phyloP scores from a whole-genome alignment of 73 alveolate genomes.

The Diophrys sp. region DNA sequence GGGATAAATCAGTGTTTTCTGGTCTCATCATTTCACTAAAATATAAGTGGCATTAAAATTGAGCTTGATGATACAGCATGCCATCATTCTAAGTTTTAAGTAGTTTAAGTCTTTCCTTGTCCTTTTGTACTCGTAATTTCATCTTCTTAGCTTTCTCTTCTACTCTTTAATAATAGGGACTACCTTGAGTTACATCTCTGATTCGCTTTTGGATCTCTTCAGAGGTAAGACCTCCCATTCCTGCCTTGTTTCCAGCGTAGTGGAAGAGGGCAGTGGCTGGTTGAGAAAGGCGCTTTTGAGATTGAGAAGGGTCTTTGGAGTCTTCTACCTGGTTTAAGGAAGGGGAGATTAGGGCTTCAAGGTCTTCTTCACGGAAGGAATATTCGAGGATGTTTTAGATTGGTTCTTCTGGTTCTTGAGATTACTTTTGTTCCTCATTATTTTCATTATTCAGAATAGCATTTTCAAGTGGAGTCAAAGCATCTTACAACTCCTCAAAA shows the following conservation, averaged over 20 bases:
- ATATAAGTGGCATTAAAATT: constrained; percentile 23
- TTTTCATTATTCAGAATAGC: no score
- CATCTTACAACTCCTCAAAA: no score
- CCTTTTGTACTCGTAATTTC: constrained; percentile 27
- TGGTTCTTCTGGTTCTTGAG: no score
- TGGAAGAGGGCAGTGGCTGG: constrained; percentile 42
- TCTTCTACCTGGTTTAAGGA: neutral
- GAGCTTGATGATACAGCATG: neutral
- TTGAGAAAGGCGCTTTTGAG: no score
- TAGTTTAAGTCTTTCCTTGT: neutral
- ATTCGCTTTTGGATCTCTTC: constrained; percentile 60
- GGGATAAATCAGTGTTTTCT: constrained; percentile 35
- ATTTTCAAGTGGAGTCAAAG: no score
- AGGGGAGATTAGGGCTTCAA: neutral
- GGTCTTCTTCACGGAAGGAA: neutral
- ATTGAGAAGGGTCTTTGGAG: no score
- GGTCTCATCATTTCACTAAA: no score
- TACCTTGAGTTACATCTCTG: constrained; percentile 67
- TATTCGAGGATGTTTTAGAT: no score
- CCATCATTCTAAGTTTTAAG: constrained; percentile 11
- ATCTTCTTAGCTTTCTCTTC: constrained; percentile 49
- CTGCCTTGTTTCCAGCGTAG: constrained; percentile 74
- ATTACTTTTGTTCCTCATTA: no score
- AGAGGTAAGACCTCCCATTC: constrained; percentile 66
- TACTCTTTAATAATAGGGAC: constrained; percentile 64